phyloP scores from a whole-genome alignment of 2,329 filamentous ascomycete species.

The Epichloe scottii region DNA sequence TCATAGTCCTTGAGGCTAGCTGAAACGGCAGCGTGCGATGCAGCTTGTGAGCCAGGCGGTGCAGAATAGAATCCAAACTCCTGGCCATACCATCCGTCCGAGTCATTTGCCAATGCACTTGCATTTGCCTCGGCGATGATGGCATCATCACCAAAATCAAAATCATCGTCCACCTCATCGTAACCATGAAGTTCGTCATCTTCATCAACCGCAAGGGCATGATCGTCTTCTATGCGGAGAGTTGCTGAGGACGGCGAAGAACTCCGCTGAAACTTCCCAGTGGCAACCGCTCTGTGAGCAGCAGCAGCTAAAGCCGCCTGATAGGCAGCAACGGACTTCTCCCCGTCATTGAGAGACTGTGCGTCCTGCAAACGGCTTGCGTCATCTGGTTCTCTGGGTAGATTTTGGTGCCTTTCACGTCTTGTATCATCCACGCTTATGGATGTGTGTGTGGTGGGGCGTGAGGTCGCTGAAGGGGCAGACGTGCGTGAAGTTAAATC shows the following conservation, averaged over 20 bases:
- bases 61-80: conserved; percentile 93
- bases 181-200: conserved; percentile 31
- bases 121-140: conserved; percentile 95
- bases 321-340: conserved; percentile 45
- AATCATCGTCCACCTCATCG: conserved; percentile 49
- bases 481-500: conserved; percentile 34
- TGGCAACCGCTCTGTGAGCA: conserved; percentile 61
- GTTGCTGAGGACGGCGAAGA: conserved; percentile 25
- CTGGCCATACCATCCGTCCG: conserved; percentile 86
- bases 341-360: conserved; percentile 5
- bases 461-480: conserved; percentile 28
- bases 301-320: conserved; percentile 77
- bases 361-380: background rate
- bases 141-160: conserved; percentile 67
- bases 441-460: conserved; percentile 42
- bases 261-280: conserved; percentile 60
- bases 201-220: conserved; percentile 3
- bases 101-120: conserved; percentile 81
- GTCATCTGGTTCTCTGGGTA: background rate
- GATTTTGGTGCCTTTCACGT: background rate
- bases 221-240: conserved; percentile 1
- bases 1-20: conserved; percentile 30
- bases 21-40: conserved; percentile 28
- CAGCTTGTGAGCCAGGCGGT: conserved; percentile 30
- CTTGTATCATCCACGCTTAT: conserved; percentile 20